Base-by-base conservation (phyloP, 768 basidiomycete genomes). In the Leccinum rimulosum region DNA sequence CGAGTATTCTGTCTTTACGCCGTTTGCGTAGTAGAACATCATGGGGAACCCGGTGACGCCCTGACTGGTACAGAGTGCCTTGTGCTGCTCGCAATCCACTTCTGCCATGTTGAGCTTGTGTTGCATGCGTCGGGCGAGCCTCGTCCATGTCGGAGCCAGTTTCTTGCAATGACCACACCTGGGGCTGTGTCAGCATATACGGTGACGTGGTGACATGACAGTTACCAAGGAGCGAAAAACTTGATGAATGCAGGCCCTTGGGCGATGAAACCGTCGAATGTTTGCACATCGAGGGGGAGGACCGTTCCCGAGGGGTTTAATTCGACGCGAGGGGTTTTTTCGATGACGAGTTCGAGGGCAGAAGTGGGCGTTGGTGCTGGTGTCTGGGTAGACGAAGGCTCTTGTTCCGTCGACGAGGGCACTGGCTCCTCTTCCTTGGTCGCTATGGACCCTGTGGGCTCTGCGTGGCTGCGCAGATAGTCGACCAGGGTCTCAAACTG, bases 101-200 rank as follows among this genome's bases (percentile, higher is more conserved):
- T 96, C 86, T 3, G 87, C 94, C 9, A 99, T 76, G 40, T 83
- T 88, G 31, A 95, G 77, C 51, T 85, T 86, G 60, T 80, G 77
- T 64, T 88, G 82, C 81, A 95, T 85, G 22, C 76, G 75, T 52
- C 75, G 73, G 0, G 91, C 95, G 3, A 99, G 82, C 52, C 88
- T 79, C 1, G 76, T 76, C 92, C 94, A 98, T 0, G 77, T 80
- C 54, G 87, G 94, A 1, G 92, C 91, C 2, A 98, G 80, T 69
- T 92, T 92, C 77, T 97, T 95, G 82, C 96, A 99, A 74, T 98
- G 95, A 4, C 91, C 91, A 70, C 95, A 98, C 92, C 83, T 84
- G 40, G 2, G 12, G 14, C 6, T 22, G 4, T 1, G 17, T 63
- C 6, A 65, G 54, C 48, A 28, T 15, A 11, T 4, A 22, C 9